Evolutionary conservation across 306 rosid genomes (phyloP).

Genomic region (Castanea mollissima): DNA sequence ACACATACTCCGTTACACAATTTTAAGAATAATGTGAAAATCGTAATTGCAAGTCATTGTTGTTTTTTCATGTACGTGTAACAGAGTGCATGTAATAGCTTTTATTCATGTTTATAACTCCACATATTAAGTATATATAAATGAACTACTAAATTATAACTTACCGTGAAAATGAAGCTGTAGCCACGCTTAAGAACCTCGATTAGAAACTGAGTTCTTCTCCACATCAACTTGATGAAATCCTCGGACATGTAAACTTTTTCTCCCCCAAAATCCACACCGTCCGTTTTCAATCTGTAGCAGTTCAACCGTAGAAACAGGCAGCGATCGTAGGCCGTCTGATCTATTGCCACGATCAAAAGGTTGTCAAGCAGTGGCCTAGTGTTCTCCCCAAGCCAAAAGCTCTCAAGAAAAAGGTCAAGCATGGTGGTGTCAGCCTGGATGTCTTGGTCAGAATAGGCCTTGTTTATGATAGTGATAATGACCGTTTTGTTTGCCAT

Average conservation of each 20-base stretch:
- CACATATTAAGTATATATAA: accelerated
- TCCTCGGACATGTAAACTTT: conserved; percentile 67
- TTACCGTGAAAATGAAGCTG: conserved; percentile 66
- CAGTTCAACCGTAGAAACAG: conserved; percentile 48
- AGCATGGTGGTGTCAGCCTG: conserved; percentile 55
- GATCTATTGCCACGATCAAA: conserved; percentile 65
- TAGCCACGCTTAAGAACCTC: conserved; percentile 76
- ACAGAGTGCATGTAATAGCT: accelerated
- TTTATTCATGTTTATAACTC: too few relatives aligned
- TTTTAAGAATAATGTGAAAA: too few relatives aligned
- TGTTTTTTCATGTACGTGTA: too few relatives aligned
- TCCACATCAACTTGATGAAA: conserved; percentile 86
- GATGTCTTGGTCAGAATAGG: conserved; percentile 55
- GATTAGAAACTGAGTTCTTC: conserved; percentile 49
- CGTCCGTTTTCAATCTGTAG: conserved; percentile 50
- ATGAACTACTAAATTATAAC: neutral
- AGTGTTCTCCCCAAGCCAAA: conserved; percentile 73
- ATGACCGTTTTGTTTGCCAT: conserved; percentile 66
- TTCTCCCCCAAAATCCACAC: conserved; percentile 57
- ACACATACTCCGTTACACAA: too few relatives aligned
- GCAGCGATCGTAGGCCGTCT: conserved; percentile 62
- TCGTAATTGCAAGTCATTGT: too few relatives aligned
- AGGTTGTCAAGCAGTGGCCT: conserved; percentile 44
- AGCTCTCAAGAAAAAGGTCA: conserved; percentile 62
- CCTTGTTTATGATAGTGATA: conserved; percentile 56